Evolutionary conservation across 352 stramenopile species (phyloP), one percentile per base, ranked within the genome.

Genomic region (Pythium biforme): DNA sequence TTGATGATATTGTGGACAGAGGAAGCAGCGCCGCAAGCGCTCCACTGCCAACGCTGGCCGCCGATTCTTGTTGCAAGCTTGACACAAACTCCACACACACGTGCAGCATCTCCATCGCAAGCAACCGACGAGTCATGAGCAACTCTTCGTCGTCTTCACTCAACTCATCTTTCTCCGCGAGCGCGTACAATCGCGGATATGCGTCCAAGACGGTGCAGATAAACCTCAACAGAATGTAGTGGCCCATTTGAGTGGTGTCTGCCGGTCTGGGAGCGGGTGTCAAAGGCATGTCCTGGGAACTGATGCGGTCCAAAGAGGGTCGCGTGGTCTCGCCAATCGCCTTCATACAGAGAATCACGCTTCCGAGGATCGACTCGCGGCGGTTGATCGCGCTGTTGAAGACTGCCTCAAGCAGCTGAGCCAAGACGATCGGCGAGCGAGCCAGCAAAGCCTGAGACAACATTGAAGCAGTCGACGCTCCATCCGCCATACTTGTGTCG

Each of bases 91-190:
- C 76, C 20, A 90, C 68, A 53, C 76, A 85, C 40, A 87, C 25
- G 9, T 69, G 66, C 20, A 84, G 63, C 23, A 90, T 49, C 41
- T 92, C 84, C 25, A 74, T 69, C n/a, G 69, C 74, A 14, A 90
- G 56, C 0, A 75, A 60, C 27, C 71, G 67, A 29, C 83, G 82
- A 10, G 77, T 74, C n/a, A 49, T 66, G 27, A 65, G 63, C 9
- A 89, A 53, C 26, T 83, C 78, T 17, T 87, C 75, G 74, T 89
- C 78, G 26, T 92, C 77, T 39, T 92, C 82, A 64, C 79, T 80
- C 17, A 92, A 54, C 54, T 89, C 75, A n/a, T 89, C 79, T 23
- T 77, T 83, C 47, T 86, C 79, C 11, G 74, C 71, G 10, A 86
- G 70, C 7, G 60, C 55, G 20, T 90, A 66, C 5, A 90, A 71